Evolutionary conservation across 2,329 filamentous ascomycete species (phyloP).

Genomic region (Aspergillus versicolor): DNA sequence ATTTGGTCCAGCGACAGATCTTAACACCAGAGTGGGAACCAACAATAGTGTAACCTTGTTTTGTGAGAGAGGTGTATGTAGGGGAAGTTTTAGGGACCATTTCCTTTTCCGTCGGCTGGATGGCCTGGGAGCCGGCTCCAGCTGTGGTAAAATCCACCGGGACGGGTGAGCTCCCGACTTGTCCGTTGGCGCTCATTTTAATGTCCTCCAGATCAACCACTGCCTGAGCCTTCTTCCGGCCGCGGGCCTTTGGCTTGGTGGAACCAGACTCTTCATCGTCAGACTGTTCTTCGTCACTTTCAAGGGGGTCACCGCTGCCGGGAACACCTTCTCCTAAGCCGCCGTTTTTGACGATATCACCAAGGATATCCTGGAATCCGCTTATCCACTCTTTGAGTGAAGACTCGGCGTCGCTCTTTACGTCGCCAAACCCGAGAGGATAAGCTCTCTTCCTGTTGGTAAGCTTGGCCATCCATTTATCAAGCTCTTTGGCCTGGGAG

Average conservation of each 20-base stretch:
- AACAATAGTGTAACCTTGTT: constrained; percentile 94
- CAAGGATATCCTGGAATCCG: constrained; percentile 71
- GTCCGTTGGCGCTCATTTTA: constrained; percentile 44
- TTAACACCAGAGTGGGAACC: constrained; percentile 96
- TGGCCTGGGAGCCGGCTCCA: constrained; percentile 41
- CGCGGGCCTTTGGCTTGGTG: constrained; percentile 51
- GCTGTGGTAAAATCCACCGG: constrained; percentile 77
- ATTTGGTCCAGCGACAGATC: constrained; percentile 98
- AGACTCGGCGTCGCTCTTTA: constrained; percentile 68
- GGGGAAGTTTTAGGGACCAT: constrained; percentile 94
- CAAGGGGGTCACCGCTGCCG: constrained; percentile 78
- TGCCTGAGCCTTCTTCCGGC: constrained; percentile 43
- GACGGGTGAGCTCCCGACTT: constrained; percentile 49
- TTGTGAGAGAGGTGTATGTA: constrained; percentile 84
- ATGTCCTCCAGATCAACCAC: constrained; percentile 85
- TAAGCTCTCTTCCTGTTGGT: constrained; percentile 83
- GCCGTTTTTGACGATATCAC: constrained; percentile 54
- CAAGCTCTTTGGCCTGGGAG: constrained; percentile 83
- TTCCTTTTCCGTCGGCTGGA: constrained; percentile 62
- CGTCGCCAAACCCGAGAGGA: constrained; percentile 83
- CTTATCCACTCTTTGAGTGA: constrained; percentile 74
- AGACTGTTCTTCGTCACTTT: constrained; percentile 76
- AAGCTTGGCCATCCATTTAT: constrained; percentile 96
- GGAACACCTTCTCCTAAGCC: constrained; percentile 64
- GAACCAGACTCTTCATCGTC: constrained; percentile 57